Evolutionary conservation across 179 eudicot species (phyloP), one percentile per base, ranked within the genome.

Genomic region (Silene vulgaris): DNA sequence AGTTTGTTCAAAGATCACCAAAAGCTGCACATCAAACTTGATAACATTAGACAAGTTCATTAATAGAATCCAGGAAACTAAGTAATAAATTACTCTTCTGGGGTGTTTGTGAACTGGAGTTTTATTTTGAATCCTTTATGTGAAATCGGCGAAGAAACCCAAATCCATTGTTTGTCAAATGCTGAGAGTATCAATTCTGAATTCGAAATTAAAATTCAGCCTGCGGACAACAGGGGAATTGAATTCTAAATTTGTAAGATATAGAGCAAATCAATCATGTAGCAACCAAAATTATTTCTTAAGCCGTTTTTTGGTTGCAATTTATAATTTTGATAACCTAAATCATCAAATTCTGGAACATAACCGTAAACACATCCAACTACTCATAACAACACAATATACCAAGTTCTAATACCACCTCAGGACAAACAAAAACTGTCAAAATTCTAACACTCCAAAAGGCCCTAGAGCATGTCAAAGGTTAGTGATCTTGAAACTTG

Each of bases 1-100:
- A 16, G 37, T 65, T 65, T 72, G 66, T 75, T 61, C 57, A 72
- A 54, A 35, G 16, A 45, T 71, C 73, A 76, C 65, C 82, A 26
- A 76, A 79, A 64, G 80, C 84, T 84, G 81, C 66, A 54, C 63
- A 61, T 61, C 65, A 72, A 65, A 50, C 8, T 26, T 37, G 19
- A 56, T 57, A 43, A 12, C 2, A 30, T 26, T 29, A 65, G 50
- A 4, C 11, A 40, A 56, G 16, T 52, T 52, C 17, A 52, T 2
- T 11, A 14, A 52, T 50, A 50, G 57, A 52, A 52, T 52, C 57
- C 57, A 14, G 57, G 17, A 52, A 52, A 14, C 57, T 52, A 52
- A 52, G 8, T 52, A 5, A 52, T 52, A 52, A 52, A 52, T 52
- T 52, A 52, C 57, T 12, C 5, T 52, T 52, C 12, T 12, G 2